Percentiles rank a stretch among this genome's conserved stretches.
These are phyloP conservation scores for Tephrocybe sp. DNA, from an alignment of 768 basidiomycete species.

Conservation along the genomic window DNA sequence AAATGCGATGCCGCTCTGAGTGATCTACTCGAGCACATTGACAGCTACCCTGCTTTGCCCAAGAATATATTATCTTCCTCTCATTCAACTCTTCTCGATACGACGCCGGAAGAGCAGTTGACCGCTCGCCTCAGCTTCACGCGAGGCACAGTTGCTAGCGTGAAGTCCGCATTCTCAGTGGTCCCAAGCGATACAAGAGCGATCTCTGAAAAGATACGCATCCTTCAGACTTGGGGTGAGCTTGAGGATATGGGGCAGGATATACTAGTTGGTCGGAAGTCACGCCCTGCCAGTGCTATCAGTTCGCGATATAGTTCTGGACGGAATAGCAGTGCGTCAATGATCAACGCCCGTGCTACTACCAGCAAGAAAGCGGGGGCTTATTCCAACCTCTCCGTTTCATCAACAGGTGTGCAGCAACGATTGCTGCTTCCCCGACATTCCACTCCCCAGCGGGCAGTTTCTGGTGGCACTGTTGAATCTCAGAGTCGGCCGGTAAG, in stretches of 20 bases:
- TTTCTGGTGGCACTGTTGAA: conserved; percentile 45
- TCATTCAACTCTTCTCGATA: conserved; percentile 37
- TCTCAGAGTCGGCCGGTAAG: conserved; percentile 54
- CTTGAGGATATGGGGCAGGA: conserved; percentile 81
- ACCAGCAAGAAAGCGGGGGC: conserved; percentile 29
- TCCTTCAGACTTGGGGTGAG: conserved; percentile 80
- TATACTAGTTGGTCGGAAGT: conserved; percentile 56
- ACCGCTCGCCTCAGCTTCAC: conserved; percentile 65
- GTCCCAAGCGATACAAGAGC: conserved; percentile 64
- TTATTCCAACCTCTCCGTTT: conserved; percentile 41
- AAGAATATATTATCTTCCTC: conserved; percentile 49
- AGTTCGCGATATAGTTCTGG: conserved; percentile 63
- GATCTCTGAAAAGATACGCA: conserved; percentile 56
- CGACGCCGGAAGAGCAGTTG: conserved; percentile 69
- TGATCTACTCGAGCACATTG: conserved; percentile 82
- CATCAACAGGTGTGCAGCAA: conserved; percentile 36
- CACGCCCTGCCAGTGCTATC: conserved; percentile 63
- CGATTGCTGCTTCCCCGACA: conserved; percentile 49
- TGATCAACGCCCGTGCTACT: conserved; percentile 17
- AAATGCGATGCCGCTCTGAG: conserved; percentile 77
- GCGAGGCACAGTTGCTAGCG: conserved; percentile 43
- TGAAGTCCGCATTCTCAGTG: conserved; percentile 39
- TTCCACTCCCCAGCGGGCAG: conserved; percentile 44
- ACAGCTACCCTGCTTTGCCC: conserved; percentile 74
- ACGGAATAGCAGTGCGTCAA: conserved; percentile 55